These are phyloP conservation scores for Penicillium mononematosum DNA, from an alignment of 495 filamentous ascomycete genomes.

Conservation along the genomic window DNA sequence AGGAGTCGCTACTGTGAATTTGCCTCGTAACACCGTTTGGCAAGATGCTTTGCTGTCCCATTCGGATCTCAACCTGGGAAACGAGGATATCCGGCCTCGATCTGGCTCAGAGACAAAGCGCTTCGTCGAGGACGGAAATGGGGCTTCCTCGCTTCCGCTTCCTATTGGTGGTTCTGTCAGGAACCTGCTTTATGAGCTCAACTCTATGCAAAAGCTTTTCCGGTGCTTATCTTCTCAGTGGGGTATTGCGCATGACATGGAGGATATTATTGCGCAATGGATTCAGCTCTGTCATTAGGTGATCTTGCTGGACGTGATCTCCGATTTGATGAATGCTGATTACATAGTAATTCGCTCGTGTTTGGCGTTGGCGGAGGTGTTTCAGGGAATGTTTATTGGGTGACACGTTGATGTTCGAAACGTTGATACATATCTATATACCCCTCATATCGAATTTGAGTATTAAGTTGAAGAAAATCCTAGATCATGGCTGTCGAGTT, in stretches of 20 bases:
- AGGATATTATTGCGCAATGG: constrained; percentile 47
- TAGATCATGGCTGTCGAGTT: not conserved
- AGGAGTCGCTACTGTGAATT: constrained; percentile 36
- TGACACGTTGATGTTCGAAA: not conserved
- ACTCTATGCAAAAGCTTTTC: constrained; percentile 52
- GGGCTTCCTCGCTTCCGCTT: constrained; percentile 12
- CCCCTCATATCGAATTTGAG: not conserved
- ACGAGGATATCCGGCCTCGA: constrained; percentile 22
- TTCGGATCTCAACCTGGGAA: constrained; percentile 36
- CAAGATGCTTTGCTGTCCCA: constrained; percentile 40
- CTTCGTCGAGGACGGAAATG: constrained; percentile 34
- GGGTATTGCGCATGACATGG: constrained; percentile 53
- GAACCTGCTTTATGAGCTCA: constrained; percentile 50
- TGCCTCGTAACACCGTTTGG: constrained; percentile 46
- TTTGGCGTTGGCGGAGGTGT: not conserved
- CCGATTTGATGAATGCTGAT: not conserved
- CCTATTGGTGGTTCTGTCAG: constrained; percentile 27
- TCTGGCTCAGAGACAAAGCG: constrained; percentile 39
- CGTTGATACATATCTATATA: not conserved
- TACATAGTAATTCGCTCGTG: not conserved
- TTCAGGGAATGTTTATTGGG: not conserved
- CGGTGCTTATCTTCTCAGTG: constrained; percentile 48
- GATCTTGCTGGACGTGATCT: not conserved
- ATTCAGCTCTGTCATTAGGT: constrained; percentile 45
- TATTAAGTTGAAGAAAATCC: not conserved